Evolutionary conservation across 169 alveolate genomes (phyloP).

Genomic region (Babesia bigemina): DNA sequence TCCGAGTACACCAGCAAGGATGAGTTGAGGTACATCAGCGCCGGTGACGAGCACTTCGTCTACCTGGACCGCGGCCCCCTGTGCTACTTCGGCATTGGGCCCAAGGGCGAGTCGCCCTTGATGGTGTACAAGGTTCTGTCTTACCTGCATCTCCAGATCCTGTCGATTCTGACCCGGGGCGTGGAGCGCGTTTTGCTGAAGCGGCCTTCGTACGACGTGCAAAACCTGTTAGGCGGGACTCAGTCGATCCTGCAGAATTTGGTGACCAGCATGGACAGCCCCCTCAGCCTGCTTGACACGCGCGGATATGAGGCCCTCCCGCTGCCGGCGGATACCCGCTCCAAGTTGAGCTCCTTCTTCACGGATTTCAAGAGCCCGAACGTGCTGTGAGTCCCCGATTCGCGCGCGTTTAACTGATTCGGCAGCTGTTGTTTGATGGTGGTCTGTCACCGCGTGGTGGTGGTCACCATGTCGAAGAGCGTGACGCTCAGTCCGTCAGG

Average conservation of each 20-base stretch:
- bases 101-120: slow-evolving; percentile 54
- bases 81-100: slow-evolving; percentile 66
- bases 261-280: slow-evolving; percentile 51
- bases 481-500: slow-evolving; percentile 53
- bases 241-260: slow-evolving; percentile 56
- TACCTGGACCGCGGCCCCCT: slow-evolving; percentile 70
- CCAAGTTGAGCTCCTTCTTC: slow-evolving; percentile 28
- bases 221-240: slow-evolving; percentile 67
- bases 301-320: slow-evolving; percentile 67
- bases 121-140: slow-evolving; percentile 59
- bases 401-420: neutral
- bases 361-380: slow-evolving; percentile 48
- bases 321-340: slow-evolving; percentile 54
- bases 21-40: slow-evolving; percentile 58
- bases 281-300: slow-evolving; percentile 50
- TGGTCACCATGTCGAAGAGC: slow-evolving; percentile 50
- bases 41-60: slow-evolving; percentile 52
- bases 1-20: slow-evolving; percentile 64
- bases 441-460: slow-evolving; percentile 58
- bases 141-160: slow-evolving; percentile 57
- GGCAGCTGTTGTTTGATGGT: slow-evolving; percentile 64
- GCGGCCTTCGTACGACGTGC: slow-evolving; percentile 70
- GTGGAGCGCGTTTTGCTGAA: slow-evolving; percentile 57
- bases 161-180: slow-evolving; percentile 65
- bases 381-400: slow-evolving; percentile 27